Conservation (phyloP, 75 land plant species). For the Chamaecyparis obtusa region DNA sequence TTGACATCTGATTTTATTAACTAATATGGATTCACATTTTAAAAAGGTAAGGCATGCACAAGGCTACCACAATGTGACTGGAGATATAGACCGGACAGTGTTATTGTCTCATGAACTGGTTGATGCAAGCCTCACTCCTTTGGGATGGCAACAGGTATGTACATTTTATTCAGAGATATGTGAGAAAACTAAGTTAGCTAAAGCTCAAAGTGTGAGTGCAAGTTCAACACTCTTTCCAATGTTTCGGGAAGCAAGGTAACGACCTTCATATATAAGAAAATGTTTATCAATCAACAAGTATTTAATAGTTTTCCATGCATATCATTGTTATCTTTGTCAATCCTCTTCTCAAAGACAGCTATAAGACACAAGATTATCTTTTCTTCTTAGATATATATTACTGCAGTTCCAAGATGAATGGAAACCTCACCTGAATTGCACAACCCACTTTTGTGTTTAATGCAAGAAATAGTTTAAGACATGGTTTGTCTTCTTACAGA, state of each 20-base stretch:
- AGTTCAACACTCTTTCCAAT: not conserved
- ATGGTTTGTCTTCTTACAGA: no score
- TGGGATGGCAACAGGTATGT: conserved; percentile 82
- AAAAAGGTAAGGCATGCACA: conserved; percentile 87
- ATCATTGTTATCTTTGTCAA: no score
- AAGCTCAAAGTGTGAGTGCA: not conserved
- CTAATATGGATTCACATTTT: not conserved
- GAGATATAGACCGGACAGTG: conserved; percentile 57
- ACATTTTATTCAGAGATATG: conserved; percentile 3
- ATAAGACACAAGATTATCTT: no score
- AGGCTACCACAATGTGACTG: conserved; percentile 89
- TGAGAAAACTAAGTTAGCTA: not conserved
- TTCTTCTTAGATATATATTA: not conserved
- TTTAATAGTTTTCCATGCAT: no score
- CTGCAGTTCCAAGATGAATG: not conserved
- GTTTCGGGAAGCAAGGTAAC: not conserved
- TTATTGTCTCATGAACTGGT: conserved; percentile 57
- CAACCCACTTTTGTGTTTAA: not conserved
- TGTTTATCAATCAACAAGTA: no score
- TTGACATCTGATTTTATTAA: not conserved
- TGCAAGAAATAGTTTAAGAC: not conserved
- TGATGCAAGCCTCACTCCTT: conserved; percentile 79
- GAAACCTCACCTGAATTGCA: not conserved
- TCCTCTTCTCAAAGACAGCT: no score
- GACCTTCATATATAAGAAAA: not conserved